Evolutionary conservation across 352 stramenopile genomes (phyloP), one percentile per base, ranked within the genome.

Genomic region (Phytophthora capsici): DNA sequence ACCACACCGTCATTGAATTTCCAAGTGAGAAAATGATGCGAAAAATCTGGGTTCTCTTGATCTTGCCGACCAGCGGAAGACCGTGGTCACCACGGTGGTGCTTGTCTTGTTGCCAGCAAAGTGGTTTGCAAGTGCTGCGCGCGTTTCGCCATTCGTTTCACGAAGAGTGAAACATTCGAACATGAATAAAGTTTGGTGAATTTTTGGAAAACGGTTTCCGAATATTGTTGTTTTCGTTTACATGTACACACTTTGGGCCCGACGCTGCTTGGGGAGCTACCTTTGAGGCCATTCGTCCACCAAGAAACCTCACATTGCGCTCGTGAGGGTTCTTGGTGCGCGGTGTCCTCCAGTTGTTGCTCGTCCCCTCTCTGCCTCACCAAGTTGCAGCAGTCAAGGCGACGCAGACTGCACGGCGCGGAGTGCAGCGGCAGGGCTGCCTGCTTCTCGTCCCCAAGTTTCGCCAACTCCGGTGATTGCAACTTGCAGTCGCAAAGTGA

Each of bases 311-410:
- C 55, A 63, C 32, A 14, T 36, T n/a, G 22, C 19, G 7, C 14
- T 23, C n/a, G 14, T 49, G 51, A 68, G 60, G 60, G 7, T 62
- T 71, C 51, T 73, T 73, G 59, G 34, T 62, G 59, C 53, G 51
- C 57, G 50, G 37, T 37, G 34, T 58, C 38, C 47, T 51, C 46
- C 40, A 57, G 37, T 51, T 26, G 37, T 36, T 30, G 49, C 58
- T 26, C 43, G 59, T 25, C 50, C 59, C 7, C 53, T 69, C 61
- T 63, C 41, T 69, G 53, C 53, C 22, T 46, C 40, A 9, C 28
- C 40, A 54, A 46, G 38, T 57, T 59, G 57, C 57, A 53, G 40
- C 44, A 48, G 19, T 57, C 30, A 50, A 40, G 47, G n/a, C 16
- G 28, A 34, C 28, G 28, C 28, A 34, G 28, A 34, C 28, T 34